These are phyloP conservation scores for Acer saccharum DNA, from an alignment of 345 rosid species.

Conservation along the genomic window DNA sequence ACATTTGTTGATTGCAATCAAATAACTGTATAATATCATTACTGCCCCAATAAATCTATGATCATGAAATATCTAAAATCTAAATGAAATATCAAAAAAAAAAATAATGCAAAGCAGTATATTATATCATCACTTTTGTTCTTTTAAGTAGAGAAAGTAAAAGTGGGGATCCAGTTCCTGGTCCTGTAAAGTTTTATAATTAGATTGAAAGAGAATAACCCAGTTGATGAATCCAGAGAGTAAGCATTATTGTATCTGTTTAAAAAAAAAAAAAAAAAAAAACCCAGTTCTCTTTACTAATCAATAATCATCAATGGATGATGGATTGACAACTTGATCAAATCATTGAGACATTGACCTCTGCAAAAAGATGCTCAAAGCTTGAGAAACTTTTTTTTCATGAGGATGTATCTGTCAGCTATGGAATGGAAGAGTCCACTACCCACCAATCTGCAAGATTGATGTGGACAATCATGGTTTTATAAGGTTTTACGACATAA, in stretches of 20 bases:
- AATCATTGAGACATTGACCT: neutral
- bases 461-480: conserved; percentile 13
- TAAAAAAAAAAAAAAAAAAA: neutral
- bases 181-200: neutral
- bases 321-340: neutral
- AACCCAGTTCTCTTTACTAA: neutral
- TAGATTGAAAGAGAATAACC: neutral
- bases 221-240: neutral
- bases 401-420: conserved; percentile 10
- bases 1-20: neutral
- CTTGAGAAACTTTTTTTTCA: neutral
- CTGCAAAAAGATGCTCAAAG: conserved; percentile 1
- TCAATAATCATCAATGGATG: neutral
- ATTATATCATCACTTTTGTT: too few relatives aligned
- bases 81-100: too few relatives aligned
- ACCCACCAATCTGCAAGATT: conserved; percentile 6
- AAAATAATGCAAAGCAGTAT: neutral
- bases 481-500: conserved; percentile 1
- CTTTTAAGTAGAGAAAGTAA: neutral
- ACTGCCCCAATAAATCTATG: neutral
- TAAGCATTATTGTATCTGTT: neutral
- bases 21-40: neutral
- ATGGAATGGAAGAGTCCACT: neutral
- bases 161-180: neutral
- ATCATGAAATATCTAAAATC: neutral